A percentile compares a stretch with the other conserved stretches of the same genome.
These are phyloP conservation scores for Phytophthora constricta DNA, from an alignment of 352 stramenopile genomes.

Conservation along the genomic window DNA sequence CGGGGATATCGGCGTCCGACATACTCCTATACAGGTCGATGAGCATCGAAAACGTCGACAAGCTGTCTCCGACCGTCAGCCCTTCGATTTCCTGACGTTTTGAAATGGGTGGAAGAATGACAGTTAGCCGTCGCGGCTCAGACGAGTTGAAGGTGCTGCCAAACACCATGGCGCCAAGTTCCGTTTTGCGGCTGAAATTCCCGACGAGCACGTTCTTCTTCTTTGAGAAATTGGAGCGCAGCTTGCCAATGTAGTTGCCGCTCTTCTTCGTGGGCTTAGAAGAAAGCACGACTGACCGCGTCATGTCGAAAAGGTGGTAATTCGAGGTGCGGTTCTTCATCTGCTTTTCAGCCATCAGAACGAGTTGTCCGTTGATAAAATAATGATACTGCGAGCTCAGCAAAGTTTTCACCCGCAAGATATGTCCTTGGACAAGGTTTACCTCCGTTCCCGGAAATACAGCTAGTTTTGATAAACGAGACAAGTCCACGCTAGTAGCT, in stretches of 20 bases:
- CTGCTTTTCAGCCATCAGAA: constrained; percentile 75
- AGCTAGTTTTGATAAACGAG: constrained; percentile 77
- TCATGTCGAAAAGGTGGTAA: constrained; percentile 91
- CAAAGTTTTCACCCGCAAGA: constrained; percentile 61
- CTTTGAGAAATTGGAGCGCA: constrained; percentile 79
- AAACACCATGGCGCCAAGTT: constrained; percentile 79
- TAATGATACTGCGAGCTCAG: constrained; percentile 71
- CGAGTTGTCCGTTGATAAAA: constrained; percentile 61
- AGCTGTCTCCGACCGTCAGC: constrained; percentile 50
- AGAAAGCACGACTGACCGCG: constrained; percentile 47
- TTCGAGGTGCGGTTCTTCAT: constrained; percentile 82
- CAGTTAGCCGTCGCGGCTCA: constrained; percentile 56
- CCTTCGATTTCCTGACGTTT: constrained; percentile 58
- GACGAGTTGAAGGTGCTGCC: constrained; percentile 50
- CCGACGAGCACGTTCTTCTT: constrained; percentile 79
- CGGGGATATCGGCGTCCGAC: constrained; percentile 16
- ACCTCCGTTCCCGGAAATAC: constrained; percentile 69
- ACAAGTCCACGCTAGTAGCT: constrained; percentile 49
- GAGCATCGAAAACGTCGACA: constrained; percentile 59
- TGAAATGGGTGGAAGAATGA: constrained; percentile 58
- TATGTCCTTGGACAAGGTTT: constrained; percentile 46
- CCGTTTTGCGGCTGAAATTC: constrained; percentile 70
- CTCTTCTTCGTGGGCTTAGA: constrained; percentile 85
- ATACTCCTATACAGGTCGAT: constrained; percentile 52
- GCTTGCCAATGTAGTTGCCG: constrained; percentile 90